Evolutionary conservation across 2,329 filamentous ascomycete species (phyloP).

Genomic region (Aspergillus arachidicola): DNA sequence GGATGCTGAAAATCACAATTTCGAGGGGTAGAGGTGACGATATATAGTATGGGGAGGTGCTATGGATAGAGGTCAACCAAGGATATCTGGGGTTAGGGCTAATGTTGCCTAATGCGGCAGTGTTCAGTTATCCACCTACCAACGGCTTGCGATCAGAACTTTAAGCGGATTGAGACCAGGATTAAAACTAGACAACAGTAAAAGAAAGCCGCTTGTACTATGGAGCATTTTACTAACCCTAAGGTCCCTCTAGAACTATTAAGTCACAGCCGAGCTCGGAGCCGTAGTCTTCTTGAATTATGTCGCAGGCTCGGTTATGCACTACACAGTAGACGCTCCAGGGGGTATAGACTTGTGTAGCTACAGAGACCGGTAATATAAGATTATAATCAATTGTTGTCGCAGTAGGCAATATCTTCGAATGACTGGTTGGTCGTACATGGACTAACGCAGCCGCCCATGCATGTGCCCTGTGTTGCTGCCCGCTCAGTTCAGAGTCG

Average conservation of each 20-base stretch:
- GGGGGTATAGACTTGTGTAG: neutral
- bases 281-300: neutral
- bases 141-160: neutral
- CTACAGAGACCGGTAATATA: rapidly evolving
- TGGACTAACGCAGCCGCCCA: too few species aligned
- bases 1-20: neutral
- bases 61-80: neutral
- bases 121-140: neutral
- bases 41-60: neutral
- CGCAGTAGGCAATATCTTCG: neutral
- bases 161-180: neutral
- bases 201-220: neutral
- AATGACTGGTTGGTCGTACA: neutral
- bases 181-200: neutral
- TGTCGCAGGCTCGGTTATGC: too few species aligned
- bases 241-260: neutral
- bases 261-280: neutral
- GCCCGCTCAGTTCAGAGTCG: too few species aligned
- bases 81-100: neutral
- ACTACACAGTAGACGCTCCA: neutral
- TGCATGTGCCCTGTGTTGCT: too few species aligned
- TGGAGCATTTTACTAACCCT: neutral
- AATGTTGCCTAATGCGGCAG: neutral
- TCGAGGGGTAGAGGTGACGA: neutral
- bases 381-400: neutral